These are phyloP conservation scores for Diplodia corticola DNA, from an alignment of 2,329 filamentous ascomycete species.

Conservation along the genomic window DNA sequence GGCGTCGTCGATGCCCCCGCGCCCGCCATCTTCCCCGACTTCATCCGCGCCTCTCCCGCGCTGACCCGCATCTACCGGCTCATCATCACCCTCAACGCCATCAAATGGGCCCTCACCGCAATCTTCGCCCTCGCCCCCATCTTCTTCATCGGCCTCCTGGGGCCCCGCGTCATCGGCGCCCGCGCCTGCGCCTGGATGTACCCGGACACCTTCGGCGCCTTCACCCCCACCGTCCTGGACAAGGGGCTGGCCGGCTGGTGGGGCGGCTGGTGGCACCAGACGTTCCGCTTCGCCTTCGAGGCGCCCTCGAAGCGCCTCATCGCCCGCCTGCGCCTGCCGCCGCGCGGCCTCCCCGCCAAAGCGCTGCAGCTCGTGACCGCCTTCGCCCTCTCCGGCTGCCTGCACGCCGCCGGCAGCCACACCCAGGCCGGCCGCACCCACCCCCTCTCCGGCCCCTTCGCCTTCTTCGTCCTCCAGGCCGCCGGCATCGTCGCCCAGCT, in stretches of 20 bases:
- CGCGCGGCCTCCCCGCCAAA: slow-evolving; percentile 39
- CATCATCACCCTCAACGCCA: slow-evolving; percentile 54
- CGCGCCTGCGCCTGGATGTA: slow-evolving; percentile 64
- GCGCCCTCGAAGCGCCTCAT: slow-evolving; percentile 57
- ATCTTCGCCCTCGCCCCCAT: slow-evolving; percentile 64
- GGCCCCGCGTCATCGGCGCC: slow-evolving; percentile 60
- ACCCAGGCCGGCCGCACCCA: slow-evolving; percentile 63
- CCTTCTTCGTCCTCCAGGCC: slow-evolving; percentile 73
- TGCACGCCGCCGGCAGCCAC: slow-evolving; percentile 72
- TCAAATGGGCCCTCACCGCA: slow-evolving; percentile 62
- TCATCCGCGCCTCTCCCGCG: slow-evolving; percentile 44
- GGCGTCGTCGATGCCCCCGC: slow-evolving; percentile 44
- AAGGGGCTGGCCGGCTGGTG: slow-evolving; percentile 78
- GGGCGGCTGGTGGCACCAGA: slow-evolving; percentile 89
- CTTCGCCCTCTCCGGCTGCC: slow-evolving; percentile 64
- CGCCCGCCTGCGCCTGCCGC: slow-evolving; percentile 31
- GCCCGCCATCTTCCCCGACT: slow-evolving; percentile 48
- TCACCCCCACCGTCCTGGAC: slow-evolving; percentile 56
- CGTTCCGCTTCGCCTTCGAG: slow-evolving; percentile 73
- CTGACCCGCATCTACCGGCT: slow-evolving; percentile 59
- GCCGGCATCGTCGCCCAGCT: slow-evolving; percentile 65
- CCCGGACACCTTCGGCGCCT: slow-evolving; percentile 57
- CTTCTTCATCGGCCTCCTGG: slow-evolving; percentile 59
- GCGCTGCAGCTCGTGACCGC: slow-evolving; percentile 51
- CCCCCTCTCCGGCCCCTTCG: slow-evolving; percentile 53